phyloP scores from a whole-genome alignment of 768 basidiomycete species.

The Kwoniella newhampshirensis region DNA sequence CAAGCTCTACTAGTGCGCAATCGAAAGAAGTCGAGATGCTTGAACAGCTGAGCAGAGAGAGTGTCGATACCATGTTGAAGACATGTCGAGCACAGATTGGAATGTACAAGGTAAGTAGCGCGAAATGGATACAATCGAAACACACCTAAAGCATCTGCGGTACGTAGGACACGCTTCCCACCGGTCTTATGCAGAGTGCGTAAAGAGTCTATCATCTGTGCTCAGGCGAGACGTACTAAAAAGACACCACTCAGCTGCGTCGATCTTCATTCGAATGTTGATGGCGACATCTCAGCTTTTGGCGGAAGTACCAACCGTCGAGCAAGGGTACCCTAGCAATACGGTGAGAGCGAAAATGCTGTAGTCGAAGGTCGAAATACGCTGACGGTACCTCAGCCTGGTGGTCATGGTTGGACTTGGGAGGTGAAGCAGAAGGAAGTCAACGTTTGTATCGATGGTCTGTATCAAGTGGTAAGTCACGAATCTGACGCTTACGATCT shows the following conservation, averaged over 20 bases:
- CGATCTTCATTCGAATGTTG: conserved; percentile 24
- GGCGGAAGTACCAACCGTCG: conserved; percentile 35
- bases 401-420: conserved; percentile 42
- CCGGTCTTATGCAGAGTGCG: conserved; percentile 36
- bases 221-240: not conserved
- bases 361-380: not conserved
- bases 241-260: conserved; percentile 15
- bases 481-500: not conserved
- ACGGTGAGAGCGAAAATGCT: conserved; percentile 22
- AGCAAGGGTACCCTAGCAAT: conserved; percentile 36
- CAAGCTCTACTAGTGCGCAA: not conserved
- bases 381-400: conserved; percentile 18
- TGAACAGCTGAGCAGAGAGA: conserved; percentile 28
- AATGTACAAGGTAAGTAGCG: conserved; percentile 28
- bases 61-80: conserved; percentile 27
- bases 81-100: conserved; percentile 25
- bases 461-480: conserved; percentile 37
- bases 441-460: conserved; percentile 23
- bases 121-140: too few species aligned
- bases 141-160: too few species aligned
- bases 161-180: conserved; percentile 24
- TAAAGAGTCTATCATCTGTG: not conserved
- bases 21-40: conserved; percentile 19
- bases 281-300: conserved; percentile 28
- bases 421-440: conserved; percentile 30